Conservation (phyloP, 305 asterid species). For the Lippia alba region DNA sequence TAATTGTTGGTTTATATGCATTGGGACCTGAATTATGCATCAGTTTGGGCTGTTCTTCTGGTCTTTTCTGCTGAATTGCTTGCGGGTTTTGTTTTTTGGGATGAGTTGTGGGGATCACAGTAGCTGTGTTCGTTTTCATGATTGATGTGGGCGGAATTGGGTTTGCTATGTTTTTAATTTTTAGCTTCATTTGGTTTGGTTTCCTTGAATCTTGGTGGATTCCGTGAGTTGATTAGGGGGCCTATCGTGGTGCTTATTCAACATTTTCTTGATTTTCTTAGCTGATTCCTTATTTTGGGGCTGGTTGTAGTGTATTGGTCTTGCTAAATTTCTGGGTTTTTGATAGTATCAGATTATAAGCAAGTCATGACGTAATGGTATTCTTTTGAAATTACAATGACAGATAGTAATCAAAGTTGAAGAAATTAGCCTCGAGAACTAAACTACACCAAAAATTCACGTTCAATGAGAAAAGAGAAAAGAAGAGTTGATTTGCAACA, state of each 20-base stretch:
- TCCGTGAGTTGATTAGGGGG: slow-evolving; percentile 7
- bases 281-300: neutral
- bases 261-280: slow-evolving; percentile 2
- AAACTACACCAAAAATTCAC: too few relatives aligned
- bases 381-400: neutral
- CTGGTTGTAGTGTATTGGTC: slow-evolving; percentile 6
- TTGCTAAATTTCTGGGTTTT: neutral
- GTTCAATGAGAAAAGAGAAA: too few relatives aligned
- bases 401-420: neutral
- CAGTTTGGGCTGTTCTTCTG: slow-evolving; percentile 6
- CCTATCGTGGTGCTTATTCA: neutral
- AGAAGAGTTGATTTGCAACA: too few relatives aligned
- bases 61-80: slow-evolving; percentile 8
- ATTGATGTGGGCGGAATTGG: neutral
- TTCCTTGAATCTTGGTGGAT: neutral
- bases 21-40: slow-evolving; percentile 31
- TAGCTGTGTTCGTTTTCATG: neutral
- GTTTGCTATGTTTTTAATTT: neutral
- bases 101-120: neutral
- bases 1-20: neutral
- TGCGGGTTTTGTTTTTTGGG: neutral
- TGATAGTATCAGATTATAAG: neutral
- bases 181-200: neutral
- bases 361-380: neutral
- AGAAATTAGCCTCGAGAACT: too few relatives aligned